A percentile compares a stretch with the other conserved stretches of the same genome.
Conservation (phyloP, 2,329 filamentous ascomycete species). For the Elsinoe arachidis region DNA sequence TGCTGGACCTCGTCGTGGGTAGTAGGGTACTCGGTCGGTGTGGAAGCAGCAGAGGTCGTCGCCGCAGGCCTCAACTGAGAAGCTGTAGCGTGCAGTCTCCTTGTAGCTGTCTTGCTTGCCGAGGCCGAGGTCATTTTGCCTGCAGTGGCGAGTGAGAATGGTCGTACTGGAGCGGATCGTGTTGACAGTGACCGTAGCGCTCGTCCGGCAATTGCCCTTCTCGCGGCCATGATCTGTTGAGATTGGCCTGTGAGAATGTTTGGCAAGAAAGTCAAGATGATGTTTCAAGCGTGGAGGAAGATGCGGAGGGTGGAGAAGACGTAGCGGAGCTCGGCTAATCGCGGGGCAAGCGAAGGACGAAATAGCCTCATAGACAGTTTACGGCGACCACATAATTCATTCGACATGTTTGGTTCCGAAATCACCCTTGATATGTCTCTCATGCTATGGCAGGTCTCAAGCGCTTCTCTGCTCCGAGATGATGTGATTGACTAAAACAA, state of each 20-base stretch:
- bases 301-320: background rate
- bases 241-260: background rate
- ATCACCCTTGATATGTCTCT: too few relatives aligned
- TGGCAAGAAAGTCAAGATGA: background rate
- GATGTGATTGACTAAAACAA: background rate
- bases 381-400: too few relatives aligned
- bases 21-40: conserved; percentile 54
- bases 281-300: conserved; percentile 9
- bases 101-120: conserved; percentile 32
- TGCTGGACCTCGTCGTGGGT: conserved; percentile 62
- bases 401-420: too few relatives aligned
- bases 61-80: conserved; percentile 42
- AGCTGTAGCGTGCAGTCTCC: conserved; percentile 48
- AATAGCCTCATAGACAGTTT: background rate
- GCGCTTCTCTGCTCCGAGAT: background rate
- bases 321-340: conserved; percentile 1
- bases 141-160: conserved; percentile 26
- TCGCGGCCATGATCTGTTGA: conserved; percentile 33
- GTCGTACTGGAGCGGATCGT: conserved; percentile 28
- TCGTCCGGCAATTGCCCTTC: conserved; percentile 35
- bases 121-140: conserved; percentile 32
- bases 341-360: background rate
- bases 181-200: conserved; percentile 34
- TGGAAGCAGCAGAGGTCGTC: conserved; percentile 41
- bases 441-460: too few relatives aligned